Evolutionary conservation across 2,329 filamentous ascomycete genomes (phyloP), one percentile per base, ranked within the genome.

Genomic region (Cercospora sojina): DNA sequence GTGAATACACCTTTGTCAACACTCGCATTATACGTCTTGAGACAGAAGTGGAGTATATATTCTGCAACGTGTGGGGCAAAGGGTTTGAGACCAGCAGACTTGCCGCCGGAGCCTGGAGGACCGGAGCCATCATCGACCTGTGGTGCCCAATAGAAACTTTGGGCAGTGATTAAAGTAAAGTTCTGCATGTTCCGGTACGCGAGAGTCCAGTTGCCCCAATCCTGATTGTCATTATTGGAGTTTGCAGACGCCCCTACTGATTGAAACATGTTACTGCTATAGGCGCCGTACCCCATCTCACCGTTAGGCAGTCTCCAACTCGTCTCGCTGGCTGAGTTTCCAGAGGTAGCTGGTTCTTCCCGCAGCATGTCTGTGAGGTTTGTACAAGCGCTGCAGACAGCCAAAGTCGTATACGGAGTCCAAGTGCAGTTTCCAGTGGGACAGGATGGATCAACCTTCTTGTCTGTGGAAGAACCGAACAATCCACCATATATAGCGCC

Each of bases 351-450:
- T n/a, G n/a, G n/a, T n/a, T n/a, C n/a, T n/a, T n/a, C n/a, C n/a
- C 47, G 47, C 16, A 62, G 8, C 16, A 31, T 57, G 13, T 62
- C 18, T 29, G 59, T 66, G 8, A 67, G 27, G 13, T 69, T 65
- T 18, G 23, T 32, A 25, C 70, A 71, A 10, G 65, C 55, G 31
- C 65, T 69, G 60, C 70, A 70, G 5, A 71, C 49, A 23, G 62
- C 68, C 8, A 69, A 38, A n/a, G 70, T 64, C 0, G 32, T 59
- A 47, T 67, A 70, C 2, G 61, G 35, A 6, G 67, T 58, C 63
- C 58, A 71, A 5, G 65, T 70, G 55, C 70, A 71, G 12, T 71
- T 69, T 10, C 70, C 68, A 5, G 68, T 69, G 18, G 68, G 5
- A 59, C 68, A 71, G 6, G 12, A 49, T 2, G 66, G 64, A 5